Percentiles rank a stretch among this genome's conserved stretches.
These are phyloP conservation scores for Trypanosomatidae sp. DNA, from an alignment of 208 protist species.

Conservation along the genomic window DNA sequence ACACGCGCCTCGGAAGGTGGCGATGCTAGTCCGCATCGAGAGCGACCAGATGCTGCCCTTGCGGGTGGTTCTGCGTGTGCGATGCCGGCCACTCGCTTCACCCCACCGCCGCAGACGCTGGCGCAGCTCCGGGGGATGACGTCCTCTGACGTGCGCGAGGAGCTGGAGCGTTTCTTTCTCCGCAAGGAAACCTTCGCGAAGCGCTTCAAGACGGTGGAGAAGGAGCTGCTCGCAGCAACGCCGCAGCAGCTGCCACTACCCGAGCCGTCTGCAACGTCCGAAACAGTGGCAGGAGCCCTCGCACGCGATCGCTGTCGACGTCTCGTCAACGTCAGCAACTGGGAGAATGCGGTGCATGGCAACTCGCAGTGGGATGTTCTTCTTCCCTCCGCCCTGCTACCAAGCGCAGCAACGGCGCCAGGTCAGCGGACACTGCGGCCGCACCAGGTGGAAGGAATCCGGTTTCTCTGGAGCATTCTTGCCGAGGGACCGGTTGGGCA, in stretches of 20 bases:
- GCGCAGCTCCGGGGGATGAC: conserved; percentile 53
- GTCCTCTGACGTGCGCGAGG: conserved; percentile 57
- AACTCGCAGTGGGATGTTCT: conserved; percentile 46
- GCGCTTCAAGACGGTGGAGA: conserved; percentile 31
- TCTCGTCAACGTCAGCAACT: conserved; percentile 52
- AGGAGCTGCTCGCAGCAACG: neutral
- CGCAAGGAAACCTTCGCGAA: conserved; percentile 28
- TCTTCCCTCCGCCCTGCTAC: conserved; percentile 56
- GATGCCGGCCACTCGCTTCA: conserved; percentile 12
- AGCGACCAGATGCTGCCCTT: too few species aligned
- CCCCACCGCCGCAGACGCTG: conserved; percentile 21
- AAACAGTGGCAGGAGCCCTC: neutral
- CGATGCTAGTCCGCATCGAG: too few species aligned
- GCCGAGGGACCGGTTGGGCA: conserved; percentile 66
- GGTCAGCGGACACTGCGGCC: conserved; percentile 35
- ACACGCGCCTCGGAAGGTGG: too few species aligned
- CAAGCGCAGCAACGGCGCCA: neutral
- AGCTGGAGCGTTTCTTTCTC: conserved; percentile 62
- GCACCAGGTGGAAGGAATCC: conserved; percentile 84
- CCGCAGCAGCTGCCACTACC: neutral
- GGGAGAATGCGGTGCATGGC: conserved; percentile 23
- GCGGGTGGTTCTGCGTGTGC: conserved; percentile 29
- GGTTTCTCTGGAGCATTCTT: conserved; percentile 81
- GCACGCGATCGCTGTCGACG: conserved; percentile 44
- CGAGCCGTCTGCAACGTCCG: neutral